Base-by-base conservation (phyloP, 352 stramenopile species). In the Ophiocytium majus region DNA sequence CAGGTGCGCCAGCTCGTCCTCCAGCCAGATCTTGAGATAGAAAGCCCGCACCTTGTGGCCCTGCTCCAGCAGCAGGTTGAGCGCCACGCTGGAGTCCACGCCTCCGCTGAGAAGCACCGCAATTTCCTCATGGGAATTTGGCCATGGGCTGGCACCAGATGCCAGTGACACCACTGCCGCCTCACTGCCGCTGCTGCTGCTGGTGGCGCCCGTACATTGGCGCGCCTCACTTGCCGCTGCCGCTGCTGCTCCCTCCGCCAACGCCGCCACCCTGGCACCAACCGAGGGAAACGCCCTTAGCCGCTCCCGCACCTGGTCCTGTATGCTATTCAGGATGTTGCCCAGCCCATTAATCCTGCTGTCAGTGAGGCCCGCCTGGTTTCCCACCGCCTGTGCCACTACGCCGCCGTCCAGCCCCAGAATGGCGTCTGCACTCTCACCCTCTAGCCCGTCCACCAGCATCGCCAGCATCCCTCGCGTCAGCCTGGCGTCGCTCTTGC, bases 21-120 rank as follows among this genome's bases (percentile, higher is more conserved):
- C 91, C 0, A 95, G 89, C 93, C 93, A 95, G 86, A 95, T 95
- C 83, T 94, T 93, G 0, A 95, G 89, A 85, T 95, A 95, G 84
- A 95, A 95, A 36, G 92, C 91, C 34, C 91, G 93, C n/a, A 94
- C 91, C 75, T 93, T 86, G 85, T 95, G 82, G 37, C 91, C 91
- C 85, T 94, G 83, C 81, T 90, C 84, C 34, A 92, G 80, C 0
- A 95, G 86, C 32, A 95, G 89, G 35, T 91, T 86, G 19, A 95
- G 88, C 9, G 93, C 93, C 9, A 95, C 92, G 0, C 91, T 94
- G 0, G 91, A 94, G 86, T 95, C 93, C 10, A 95, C 93, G 49
- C 93, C 93, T 50, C 92, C 92, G 10, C 90, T 94, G 23, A 95
- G 83, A 19, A 95, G 87, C 83, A 95, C 88, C 1, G 93, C 92